These are phyloP conservation scores for Colletotrichum filicis DNA, from an alignment of 2,329 filamentous ascomycete genomes.

Conservation along the genomic window DNA sequence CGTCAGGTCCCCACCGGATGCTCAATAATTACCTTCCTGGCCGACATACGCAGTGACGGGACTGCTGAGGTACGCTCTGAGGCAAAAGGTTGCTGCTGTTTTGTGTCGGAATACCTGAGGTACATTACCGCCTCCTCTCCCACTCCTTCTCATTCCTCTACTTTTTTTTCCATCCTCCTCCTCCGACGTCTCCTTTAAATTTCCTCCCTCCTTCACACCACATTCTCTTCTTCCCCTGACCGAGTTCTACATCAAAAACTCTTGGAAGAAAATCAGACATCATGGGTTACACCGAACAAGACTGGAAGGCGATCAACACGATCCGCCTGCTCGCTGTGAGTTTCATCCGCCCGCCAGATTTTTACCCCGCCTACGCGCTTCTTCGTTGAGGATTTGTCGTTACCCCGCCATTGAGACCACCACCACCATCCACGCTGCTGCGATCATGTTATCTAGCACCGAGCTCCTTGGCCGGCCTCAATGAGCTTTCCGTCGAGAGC, in stretches of 20 bases:
- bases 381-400: conserved; percentile 38
- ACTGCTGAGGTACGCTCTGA: not conserved
- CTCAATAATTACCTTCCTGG: conserved; percentile 34
- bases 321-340: conserved; percentile 96
- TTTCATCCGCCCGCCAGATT: conserved; percentile 46
- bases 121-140: conserved; percentile 36
- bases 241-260: conserved; percentile 20
- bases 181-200: conserved; percentile 16
- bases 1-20: conserved; percentile 35
- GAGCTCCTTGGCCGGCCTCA: not conserved
- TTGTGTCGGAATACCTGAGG: not conserved
- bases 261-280: conserved; percentile 53
- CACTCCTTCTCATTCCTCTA: conserved; percentile 16
- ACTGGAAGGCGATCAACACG: conserved; percentile 96
- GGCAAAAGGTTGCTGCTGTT: not conserved
- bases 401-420: conserved; percentile 46
- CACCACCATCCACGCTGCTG: conserved; percentile 33
- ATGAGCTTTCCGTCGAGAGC: not conserved
- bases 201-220: conserved; percentile 8
- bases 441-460: conserved; percentile 10
- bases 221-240: conserved; percentile 38
- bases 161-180: conserved; percentile 29
- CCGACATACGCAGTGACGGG: conserved; percentile 6
- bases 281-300: conserved; percentile 91
- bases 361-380: conserved; percentile 45